A percentile compares a stretch with the other conserved stretches of the same genome.
These are phyloP conservation scores for Kernera saxatilis DNA, from an alignment of 345 rosid genomes.

Conservation along the genomic window DNA sequence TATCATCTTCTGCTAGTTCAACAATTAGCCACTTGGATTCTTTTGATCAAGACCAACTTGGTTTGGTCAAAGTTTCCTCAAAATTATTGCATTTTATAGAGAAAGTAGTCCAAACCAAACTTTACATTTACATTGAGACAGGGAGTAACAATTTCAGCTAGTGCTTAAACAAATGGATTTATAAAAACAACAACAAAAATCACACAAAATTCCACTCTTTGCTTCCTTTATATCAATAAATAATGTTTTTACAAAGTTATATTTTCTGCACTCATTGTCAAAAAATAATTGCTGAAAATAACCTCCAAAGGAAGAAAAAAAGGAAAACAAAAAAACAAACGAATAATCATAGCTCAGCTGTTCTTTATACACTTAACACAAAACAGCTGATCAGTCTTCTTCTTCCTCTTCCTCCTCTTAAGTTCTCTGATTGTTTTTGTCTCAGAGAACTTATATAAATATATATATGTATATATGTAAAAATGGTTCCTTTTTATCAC, in stretches of 20 bases:
- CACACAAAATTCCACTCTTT: conserved; percentile 30
- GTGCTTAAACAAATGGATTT: neutral
- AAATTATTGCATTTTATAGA: neutral
- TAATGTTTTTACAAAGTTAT: conserved; percentile 44
- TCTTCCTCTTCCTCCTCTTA: conserved; percentile 17
- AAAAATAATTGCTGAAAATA: conserved; percentile 26
- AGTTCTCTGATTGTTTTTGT: conserved; percentile 24
- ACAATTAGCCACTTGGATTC: conserved; percentile 13
- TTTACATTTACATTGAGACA: neutral
- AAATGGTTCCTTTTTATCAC: conserved; percentile 33
- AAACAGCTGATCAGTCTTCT: conserved; percentile 55
- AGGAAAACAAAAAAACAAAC: neutral
- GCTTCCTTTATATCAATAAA: conserved; percentile 37
- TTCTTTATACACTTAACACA: conserved; percentile 67
- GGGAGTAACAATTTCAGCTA: neutral
- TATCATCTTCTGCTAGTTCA: conserved; percentile 28
- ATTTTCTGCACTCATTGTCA: conserved; percentile 37
- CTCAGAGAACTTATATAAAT: conserved; percentile 13
- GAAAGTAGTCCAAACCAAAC: conserved; percentile 3
- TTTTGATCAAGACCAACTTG: conserved; percentile 22
- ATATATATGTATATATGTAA: conserved; percentile 19
- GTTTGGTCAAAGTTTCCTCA: neutral
- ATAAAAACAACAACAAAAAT: neutral
- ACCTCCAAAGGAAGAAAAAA: conserved; percentile 17
- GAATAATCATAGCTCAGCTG: conserved; percentile 52